These are phyloP conservation scores for Aspergillus conjunctus DNA, from an alignment of 495 filamentous ascomycete genomes.

Conservation along the genomic window DNA sequence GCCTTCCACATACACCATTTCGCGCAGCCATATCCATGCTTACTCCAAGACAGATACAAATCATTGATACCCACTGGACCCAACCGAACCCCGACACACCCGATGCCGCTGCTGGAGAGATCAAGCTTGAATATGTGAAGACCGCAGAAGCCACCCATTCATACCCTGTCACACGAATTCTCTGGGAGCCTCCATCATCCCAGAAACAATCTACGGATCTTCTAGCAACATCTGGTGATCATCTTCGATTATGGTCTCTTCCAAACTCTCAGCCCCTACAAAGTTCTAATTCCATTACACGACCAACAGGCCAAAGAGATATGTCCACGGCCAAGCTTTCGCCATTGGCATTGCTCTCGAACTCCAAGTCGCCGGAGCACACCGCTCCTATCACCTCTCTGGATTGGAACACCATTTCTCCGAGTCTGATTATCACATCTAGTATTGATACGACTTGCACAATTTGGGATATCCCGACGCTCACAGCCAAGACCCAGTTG, in stretches of 20 bases:
- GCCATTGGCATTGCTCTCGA: constrained; percentile 89
- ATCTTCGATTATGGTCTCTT: constrained; percentile 93
- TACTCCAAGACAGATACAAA: constrained; percentile 76
- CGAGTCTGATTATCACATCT: constrained; percentile 95
- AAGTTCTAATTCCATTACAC: constrained; percentile 72
- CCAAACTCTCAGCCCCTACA: constrained; percentile 55
- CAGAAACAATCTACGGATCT: constrained; percentile 97
- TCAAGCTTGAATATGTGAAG: constrained; percentile 85
- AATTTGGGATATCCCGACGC: constrained; percentile 99
- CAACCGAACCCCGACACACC: constrained; percentile 66
- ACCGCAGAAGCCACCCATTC: constrained; percentile 98
- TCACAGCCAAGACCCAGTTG: constrained; percentile 97
- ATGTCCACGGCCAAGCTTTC: constrained; percentile 80
- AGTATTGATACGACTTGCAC: constrained; percentile 99
- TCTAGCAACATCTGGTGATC: constrained; percentile 93
- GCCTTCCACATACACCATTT: constrained; percentile 25
- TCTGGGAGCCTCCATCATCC: constrained; percentile 97
- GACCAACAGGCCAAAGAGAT: constrained; percentile 63
- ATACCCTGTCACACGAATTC: constrained; percentile 91
- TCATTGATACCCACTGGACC: constrained; percentile 80
- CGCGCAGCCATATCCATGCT: constrained; percentile 15
- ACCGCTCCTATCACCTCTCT: constrained; percentile 94
- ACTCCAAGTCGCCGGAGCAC: constrained; percentile 97
- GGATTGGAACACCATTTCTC: constrained; percentile 97
- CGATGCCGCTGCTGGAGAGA: constrained; percentile 67